Evolutionary conservation across 345 rosid genomes (phyloP).

Genomic region (Camelina laxa): DNA sequence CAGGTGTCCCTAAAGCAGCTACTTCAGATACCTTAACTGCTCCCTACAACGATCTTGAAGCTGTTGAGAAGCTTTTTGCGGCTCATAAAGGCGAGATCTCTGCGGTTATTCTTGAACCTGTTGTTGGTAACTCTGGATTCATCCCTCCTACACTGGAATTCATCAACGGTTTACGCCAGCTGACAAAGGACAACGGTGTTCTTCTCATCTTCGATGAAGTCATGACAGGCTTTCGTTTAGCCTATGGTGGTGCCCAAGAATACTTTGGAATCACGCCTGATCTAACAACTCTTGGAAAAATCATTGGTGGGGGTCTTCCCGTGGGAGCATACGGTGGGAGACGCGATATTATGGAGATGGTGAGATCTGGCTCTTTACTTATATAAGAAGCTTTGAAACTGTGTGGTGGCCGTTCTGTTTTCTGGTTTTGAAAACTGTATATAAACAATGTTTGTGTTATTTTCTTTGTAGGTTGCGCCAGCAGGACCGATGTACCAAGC

Average conservation of each 20-base stretch:
- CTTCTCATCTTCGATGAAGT: slow-evolving; percentile 92
- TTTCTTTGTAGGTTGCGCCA: slow-evolving; percentile 60
- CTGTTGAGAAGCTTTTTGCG: slow-evolving; percentile 66
- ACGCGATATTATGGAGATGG: slow-evolving; percentile 94
- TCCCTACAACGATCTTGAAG: slow-evolving; percentile 67
- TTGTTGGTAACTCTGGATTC: slow-evolving; percentile 91
- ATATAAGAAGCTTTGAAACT: not conserved
- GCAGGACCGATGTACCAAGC: slow-evolving; percentile 99
- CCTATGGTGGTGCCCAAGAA: slow-evolving; percentile 96
- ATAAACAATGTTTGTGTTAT: not conserved
- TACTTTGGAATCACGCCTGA: slow-evolving; percentile 84
- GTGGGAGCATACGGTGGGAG: slow-evolving; percentile 98
- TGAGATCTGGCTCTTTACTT: slow-evolving; percentile 20
- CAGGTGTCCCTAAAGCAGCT: slow-evolving; percentile 92
- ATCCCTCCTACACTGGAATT: slow-evolving; percentile 72
- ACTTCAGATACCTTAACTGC: slow-evolving; percentile 81
- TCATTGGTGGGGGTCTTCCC: slow-evolving; percentile 91
- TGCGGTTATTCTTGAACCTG: slow-evolving; percentile 86
- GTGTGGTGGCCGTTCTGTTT: not conserved
- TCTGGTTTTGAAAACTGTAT: not conserved
- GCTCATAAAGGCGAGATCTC: slow-evolving; percentile 75
- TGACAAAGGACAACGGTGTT: slow-evolving; percentile 66
- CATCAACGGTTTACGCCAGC: slow-evolving; percentile 59
- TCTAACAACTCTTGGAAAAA: slow-evolving; percentile 84
- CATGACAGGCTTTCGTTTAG: slow-evolving; percentile 90